Conservation (phyloP, 2,329 filamentous ascomycete genomes). For the Nemania sp. region DNA sequence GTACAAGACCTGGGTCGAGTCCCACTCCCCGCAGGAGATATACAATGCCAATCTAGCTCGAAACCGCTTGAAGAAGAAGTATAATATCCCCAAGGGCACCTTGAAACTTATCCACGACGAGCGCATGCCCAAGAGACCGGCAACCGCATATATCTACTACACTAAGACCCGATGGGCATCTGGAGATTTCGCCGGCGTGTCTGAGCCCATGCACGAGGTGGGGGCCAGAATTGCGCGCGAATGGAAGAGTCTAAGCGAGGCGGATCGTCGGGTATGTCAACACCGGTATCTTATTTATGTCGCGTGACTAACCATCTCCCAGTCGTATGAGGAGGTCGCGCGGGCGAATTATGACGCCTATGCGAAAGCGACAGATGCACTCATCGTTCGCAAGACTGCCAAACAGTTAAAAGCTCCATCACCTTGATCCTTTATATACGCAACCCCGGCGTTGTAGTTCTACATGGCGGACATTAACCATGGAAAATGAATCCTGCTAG, state of each 20-base stretch:
- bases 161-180: constrained; percentile 45
- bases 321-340: constrained; percentile 45
- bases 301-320: constrained; percentile 28
- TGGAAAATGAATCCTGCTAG: background rate
- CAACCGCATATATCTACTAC: constrained; percentile 44
- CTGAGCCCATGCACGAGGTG: constrained; percentile 20
- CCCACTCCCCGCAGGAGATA: constrained; percentile 47
- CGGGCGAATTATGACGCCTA: constrained; percentile 40
- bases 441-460: background rate
- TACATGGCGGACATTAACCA: background rate
- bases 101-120: constrained; percentile 49
- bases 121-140: constrained; percentile 50
- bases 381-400: constrained; percentile 29
- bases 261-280: constrained; percentile 50
- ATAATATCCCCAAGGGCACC: constrained; percentile 29
- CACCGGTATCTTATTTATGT: background rate
- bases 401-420: background rate
- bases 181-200: constrained; percentile 31
- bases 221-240: constrained; percentile 38
- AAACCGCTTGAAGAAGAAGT: constrained; percentile 45
- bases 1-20: constrained; percentile 55
- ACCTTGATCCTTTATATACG: constrained; percentile 3
- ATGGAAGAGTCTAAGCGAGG: constrained; percentile 50
- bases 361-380: constrained; percentile 35
- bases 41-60: constrained; percentile 55